A percentile compares a stretch with the other conserved stretches of the same genome.
Conservation (phyloP, 192 early-diverging fungal genomes). For the Tieghemiomyces parasiticus region DNA sequence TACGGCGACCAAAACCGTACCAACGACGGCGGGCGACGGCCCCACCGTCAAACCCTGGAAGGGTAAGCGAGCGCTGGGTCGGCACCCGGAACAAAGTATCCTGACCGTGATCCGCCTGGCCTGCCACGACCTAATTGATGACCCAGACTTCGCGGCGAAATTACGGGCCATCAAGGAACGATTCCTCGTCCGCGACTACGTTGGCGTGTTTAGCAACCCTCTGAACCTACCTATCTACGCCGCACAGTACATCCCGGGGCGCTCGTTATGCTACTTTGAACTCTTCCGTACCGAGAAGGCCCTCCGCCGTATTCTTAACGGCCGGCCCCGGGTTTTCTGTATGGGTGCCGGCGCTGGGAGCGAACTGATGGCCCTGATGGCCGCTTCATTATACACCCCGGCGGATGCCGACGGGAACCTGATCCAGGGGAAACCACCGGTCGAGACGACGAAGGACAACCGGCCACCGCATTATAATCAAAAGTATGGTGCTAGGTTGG, state of each 20-base stretch:
- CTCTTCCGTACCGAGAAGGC: constrained; percentile 37
- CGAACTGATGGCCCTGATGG: constrained; percentile 66
- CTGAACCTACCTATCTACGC: constrained; percentile 63
- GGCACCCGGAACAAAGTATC: constrained; percentile 19
- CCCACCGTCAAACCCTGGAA: background rate
- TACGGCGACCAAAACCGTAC: too few species aligned
- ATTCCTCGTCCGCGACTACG: constrained; percentile 73
- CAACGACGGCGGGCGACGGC: too few species aligned
- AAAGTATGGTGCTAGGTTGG: too few species aligned
- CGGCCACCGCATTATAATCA: too few species aligned
- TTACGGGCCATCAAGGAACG: constrained; percentile 63
- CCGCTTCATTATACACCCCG: constrained; percentile 38
- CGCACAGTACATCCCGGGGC: constrained; percentile 72
- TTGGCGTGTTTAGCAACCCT: constrained; percentile 62
- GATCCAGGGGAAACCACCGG: too few species aligned
- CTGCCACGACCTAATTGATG: constrained; percentile 37
- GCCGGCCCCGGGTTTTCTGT: constrained; percentile 34
- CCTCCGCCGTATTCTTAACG: constrained; percentile 31
- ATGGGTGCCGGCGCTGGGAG: constrained; percentile 77
- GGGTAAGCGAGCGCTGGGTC: background rate
- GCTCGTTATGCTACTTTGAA: constrained; percentile 73
- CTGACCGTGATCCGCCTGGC: constrained; percentile 46
- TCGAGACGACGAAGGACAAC: too few species aligned
- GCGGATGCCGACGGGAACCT: too few species aligned
- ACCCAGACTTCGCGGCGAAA: constrained; percentile 38